phyloP scores from a whole-genome alignment of 192 early-diverging fungal species.

The Piromyces finnis region DNA sequence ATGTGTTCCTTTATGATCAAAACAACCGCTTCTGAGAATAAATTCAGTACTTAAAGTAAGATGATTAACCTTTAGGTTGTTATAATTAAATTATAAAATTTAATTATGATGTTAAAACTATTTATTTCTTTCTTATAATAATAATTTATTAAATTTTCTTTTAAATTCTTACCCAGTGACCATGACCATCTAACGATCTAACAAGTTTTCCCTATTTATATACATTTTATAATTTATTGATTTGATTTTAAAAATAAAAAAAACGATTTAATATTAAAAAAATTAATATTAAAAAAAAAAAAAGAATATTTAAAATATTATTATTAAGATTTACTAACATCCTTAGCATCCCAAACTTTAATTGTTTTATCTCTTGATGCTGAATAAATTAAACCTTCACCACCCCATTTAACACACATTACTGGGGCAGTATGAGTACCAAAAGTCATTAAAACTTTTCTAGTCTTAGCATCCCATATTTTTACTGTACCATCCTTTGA shows the following conservation, averaged over 20 bases:
- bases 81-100: no score
- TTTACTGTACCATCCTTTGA: conserved; percentile 89
- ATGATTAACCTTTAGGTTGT: no score
- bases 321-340: not conserved
- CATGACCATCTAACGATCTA: not conserved
- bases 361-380: conserved; percentile 88
- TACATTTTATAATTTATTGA: no score
- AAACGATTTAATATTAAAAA: no score
- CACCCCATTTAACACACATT: conserved; percentile 92
- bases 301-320: no score
- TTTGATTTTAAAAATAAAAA: no score
- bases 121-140: no score
- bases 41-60: conserved; percentile 82
- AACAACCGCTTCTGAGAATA: conserved; percentile 72
- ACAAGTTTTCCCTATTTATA: not conserved
- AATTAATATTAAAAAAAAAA: no score
- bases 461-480: conserved; percentile 75
- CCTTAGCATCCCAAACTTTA: conserved; percentile 72
- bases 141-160: no score
- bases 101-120: no score
- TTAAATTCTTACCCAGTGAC: no score
- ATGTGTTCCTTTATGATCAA: conserved; percentile 60
- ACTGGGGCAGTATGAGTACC: conserved; percentile 82
- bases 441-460: conserved; percentile 56
- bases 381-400: conserved; percentile 82